A percentile compares a stretch with the other conserved stretches of the same genome.
phyloP scores from a whole-genome alignment of 352 stramenopile species.

The Phytophthora chlamydospora region DNA sequence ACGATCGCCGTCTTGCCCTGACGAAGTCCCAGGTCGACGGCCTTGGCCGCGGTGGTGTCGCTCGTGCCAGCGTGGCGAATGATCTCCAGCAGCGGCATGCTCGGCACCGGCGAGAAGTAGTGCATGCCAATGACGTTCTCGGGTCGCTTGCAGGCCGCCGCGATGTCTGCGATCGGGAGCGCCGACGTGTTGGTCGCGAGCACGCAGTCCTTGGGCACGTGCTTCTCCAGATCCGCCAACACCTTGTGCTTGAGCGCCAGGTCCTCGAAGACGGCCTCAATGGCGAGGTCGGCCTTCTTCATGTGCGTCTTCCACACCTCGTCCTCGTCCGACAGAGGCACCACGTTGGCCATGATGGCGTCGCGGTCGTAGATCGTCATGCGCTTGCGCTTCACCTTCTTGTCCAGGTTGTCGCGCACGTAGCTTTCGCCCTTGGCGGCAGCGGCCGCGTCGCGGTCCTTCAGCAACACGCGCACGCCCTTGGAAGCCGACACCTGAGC shows the following conservation, averaged over 20 bases:
- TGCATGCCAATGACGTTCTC: slow-evolving; percentile 98
- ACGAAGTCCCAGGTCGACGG: slow-evolving; percentile 95
- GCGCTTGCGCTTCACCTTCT: slow-evolving; percentile 95
- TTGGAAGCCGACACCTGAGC: slow-evolving; percentile 96
- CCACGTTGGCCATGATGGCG: slow-evolving; percentile 90
- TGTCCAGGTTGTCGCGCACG: slow-evolving; percentile 95
- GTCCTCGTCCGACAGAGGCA: slow-evolving; percentile 93
- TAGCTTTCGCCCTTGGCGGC: slow-evolving; percentile 90
- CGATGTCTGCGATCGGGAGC: slow-evolving; percentile 96
- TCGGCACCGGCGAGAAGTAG: slow-evolving; percentile 98
- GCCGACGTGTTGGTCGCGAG: slow-evolving; percentile 99
- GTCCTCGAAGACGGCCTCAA: slow-evolving; percentile 99
- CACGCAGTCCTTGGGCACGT: slow-evolving; percentile 94
- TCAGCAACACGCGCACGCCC: slow-evolving; percentile 95
- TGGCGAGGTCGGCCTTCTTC: slow-evolving; percentile 94
- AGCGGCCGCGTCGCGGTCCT: slow-evolving; percentile 93
- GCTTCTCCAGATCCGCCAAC: slow-evolving; percentile 93
- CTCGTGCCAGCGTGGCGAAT: slow-evolving; percentile 95
- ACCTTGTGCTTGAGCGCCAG: slow-evolving; percentile 97
- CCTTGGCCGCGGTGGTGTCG: slow-evolving; percentile 88
- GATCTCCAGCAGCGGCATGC: slow-evolving; percentile 98
- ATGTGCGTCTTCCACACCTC: slow-evolving; percentile 94
- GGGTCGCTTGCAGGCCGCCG: slow-evolving; percentile 78
- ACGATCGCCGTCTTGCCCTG: slow-evolving; percentile 99
- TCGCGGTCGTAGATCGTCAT: slow-evolving; percentile 94